Evolutionary conservation across 345 rosid species (phyloP).

Genomic region (Psidium friedrichsthalianum): DNA sequence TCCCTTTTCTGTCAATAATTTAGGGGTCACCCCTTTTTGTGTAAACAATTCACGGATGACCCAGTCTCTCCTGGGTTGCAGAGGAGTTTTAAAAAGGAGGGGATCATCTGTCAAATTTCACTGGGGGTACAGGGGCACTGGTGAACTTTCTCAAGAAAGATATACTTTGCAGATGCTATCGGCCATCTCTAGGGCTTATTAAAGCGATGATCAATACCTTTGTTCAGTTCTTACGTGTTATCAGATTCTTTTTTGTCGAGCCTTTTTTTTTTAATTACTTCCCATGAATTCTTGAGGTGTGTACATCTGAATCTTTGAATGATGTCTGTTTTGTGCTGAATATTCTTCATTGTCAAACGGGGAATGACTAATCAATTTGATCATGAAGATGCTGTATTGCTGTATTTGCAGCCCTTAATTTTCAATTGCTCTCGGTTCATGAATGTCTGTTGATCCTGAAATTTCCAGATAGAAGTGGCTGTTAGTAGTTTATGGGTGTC

Average conservation of each 20-base stretch:
- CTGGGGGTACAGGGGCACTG: not conserved
- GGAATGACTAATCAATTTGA: not conserved
- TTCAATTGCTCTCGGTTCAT: not conserved
- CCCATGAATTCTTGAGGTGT: not conserved
- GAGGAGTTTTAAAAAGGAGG: not conserved
- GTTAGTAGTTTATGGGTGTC: not conserved
- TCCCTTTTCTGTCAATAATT: not conserved
- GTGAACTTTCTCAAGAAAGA: not conserved
- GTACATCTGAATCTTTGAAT: not conserved
- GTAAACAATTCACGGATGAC: not conserved
- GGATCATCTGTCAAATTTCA: not conserved
- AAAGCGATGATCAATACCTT: not conserved
- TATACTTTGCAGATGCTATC: not conserved
- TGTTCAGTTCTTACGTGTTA: not conserved
- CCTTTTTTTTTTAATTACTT: not conserved
- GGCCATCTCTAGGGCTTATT: not conserved
- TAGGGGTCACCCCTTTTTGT: not conserved
- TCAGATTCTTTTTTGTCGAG: not conserved
- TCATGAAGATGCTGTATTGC: not conserved
- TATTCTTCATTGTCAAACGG: not conserved
- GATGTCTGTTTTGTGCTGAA: not conserved
- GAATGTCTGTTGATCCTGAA: not conserved
- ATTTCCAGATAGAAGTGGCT: not conserved
- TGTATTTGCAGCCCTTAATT: not conserved
- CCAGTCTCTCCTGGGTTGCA: not conserved